Conservation (phyloP, 2,329 filamentous ascomycete genomes). For the Stemphylium vesicarium region DNA sequence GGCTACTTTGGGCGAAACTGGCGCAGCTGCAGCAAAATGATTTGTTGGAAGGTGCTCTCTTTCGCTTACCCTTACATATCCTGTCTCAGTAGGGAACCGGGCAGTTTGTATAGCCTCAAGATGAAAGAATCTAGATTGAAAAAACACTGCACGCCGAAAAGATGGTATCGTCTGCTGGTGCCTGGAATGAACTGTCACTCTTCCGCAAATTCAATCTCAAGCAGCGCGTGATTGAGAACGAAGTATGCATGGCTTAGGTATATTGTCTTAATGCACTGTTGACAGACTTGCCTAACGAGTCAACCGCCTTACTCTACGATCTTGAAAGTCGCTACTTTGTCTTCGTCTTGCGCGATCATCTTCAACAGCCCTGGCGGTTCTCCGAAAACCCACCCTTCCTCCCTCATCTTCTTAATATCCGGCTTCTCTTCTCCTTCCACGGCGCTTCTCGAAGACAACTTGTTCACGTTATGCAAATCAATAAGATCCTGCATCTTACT, state of each 20-base stretch:
- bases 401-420: slow-evolving; percentile 7
- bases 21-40: background rate
- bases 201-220: background rate
- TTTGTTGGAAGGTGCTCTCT: background rate
- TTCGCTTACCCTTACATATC: background rate
- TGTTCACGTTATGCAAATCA: slow-evolving; percentile 7
- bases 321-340: slow-evolving; percentile 8
- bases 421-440: slow-evolving; percentile 8
- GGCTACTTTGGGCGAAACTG: background rate
- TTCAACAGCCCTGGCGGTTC: slow-evolving; percentile 8
- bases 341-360: slow-evolving; percentile 8
- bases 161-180: background rate
- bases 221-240: slow-evolving; percentile 6
- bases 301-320: slow-evolving; percentile 4
- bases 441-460: slow-evolving; percentile 6
- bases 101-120: background rate
- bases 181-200: background rate
- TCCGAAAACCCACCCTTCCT: slow-evolving; percentile 7
- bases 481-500: slow-evolving; percentile 5
- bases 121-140: background rate
- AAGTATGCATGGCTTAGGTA: slow-evolving; percentile 5
- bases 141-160: background rate
- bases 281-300: slow-evolving; percentile 4
- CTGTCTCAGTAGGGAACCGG: background rate
- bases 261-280: slow-evolving; percentile 4